Conservation (phyloP, 768 basidiomycete species). For the Lanmaoa pseudosensibilis region DNA sequence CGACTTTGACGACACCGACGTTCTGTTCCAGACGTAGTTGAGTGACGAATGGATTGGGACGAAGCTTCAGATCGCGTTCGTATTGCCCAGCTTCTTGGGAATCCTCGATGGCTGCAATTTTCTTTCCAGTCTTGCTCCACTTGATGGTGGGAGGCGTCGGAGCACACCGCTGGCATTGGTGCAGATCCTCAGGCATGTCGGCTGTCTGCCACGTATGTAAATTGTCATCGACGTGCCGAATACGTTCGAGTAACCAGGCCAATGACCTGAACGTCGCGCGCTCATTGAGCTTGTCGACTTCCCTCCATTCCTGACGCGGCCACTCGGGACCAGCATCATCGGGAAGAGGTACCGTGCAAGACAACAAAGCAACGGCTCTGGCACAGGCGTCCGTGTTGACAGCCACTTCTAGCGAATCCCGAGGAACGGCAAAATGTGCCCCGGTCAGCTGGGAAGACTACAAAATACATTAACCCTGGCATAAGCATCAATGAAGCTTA, state of each 20-base stretch:
- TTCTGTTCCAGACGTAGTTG: conserved; percentile 70
- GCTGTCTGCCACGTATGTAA: conserved; percentile 69
- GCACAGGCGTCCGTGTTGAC: conserved; percentile 63
- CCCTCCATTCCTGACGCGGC: conserved; percentile 70
- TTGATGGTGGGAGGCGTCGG: conserved; percentile 73
- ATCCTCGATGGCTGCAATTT: conserved; percentile 74
- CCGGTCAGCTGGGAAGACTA: conserved; percentile 55
- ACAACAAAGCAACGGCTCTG: conserved; percentile 75
- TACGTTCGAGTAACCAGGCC: conserved; percentile 85
- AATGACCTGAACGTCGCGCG: conserved; percentile 75
- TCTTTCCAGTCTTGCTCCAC: conserved; percentile 66
- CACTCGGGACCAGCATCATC: conserved; percentile 76
- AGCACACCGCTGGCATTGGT: conserved; percentile 77
- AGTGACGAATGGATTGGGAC: conserved; percentile 84
- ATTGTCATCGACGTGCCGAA: conserved; percentile 69
- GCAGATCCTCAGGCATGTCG: conserved; percentile 43
- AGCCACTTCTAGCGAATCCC: conserved; percentile 47
- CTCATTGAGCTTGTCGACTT: conserved; percentile 86
- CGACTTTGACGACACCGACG: conserved; percentile 74
- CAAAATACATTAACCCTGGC: conserved; percentile 6
- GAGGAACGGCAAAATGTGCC: conserved; percentile 69
- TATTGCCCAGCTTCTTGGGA: conserved; percentile 84
- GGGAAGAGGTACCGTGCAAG: conserved; percentile 71
- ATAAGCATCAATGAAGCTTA: not conserved
- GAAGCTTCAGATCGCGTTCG: conserved; percentile 82